Evolutionary conservation across 768 basidiomycete species (phyloP).

Genomic region (Boletus tylopilopsis): DNA sequence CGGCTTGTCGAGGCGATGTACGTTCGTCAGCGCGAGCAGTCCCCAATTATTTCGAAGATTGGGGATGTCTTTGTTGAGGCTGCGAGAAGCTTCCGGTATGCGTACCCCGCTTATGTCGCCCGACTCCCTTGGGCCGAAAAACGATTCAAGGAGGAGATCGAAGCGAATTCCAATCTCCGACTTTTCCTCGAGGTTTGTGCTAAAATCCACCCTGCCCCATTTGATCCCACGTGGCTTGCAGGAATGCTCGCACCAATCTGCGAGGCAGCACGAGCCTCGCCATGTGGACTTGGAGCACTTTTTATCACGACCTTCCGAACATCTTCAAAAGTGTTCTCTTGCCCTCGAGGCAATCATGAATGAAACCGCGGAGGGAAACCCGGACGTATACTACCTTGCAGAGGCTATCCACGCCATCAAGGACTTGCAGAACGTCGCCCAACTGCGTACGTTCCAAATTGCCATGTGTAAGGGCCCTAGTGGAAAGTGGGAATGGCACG

Average conservation of each 20-base stretch:
- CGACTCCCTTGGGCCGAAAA: slow-evolving; percentile 85
- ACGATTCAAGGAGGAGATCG: slow-evolving; percentile 81
- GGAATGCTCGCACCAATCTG: slow-evolving; percentile 41
- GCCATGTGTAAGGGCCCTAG: slow-evolving; percentile 81
- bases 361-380: slow-evolving; percentile 76
- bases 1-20: slow-evolving; percentile 82
- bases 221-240: slow-evolving; percentile 1
- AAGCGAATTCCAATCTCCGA: slow-evolving; percentile 75
- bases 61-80: slow-evolving; percentile 88
- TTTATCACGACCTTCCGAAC: slow-evolving; percentile 58
- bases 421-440: slow-evolving; percentile 74
- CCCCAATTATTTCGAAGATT: slow-evolving; percentile 75
- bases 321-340: slow-evolving; percentile 69
- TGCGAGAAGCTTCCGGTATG: slow-evolving; percentile 81
- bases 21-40: slow-evolving; percentile 80
- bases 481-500: slow-evolving; percentile 87
- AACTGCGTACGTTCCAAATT: slow-evolving; percentile 85
- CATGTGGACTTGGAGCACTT: slow-evolving; percentile 62
- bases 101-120: slow-evolving; percentile 84
- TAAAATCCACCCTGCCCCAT: neutral
- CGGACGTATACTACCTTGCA: slow-evolving; percentile 77
- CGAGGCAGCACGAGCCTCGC: slow-evolving; percentile 50
- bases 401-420: slow-evolving; percentile 84
- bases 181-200: slow-evolving; percentile 76
- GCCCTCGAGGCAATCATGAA: slow-evolving; percentile 82